A percentile compares a stretch with the other conserved stretches of the same genome.
phyloP scores from a whole-genome alignment of 2,329 filamentous ascomycete genomes.

The Trichothecium sympodiale region DNA sequence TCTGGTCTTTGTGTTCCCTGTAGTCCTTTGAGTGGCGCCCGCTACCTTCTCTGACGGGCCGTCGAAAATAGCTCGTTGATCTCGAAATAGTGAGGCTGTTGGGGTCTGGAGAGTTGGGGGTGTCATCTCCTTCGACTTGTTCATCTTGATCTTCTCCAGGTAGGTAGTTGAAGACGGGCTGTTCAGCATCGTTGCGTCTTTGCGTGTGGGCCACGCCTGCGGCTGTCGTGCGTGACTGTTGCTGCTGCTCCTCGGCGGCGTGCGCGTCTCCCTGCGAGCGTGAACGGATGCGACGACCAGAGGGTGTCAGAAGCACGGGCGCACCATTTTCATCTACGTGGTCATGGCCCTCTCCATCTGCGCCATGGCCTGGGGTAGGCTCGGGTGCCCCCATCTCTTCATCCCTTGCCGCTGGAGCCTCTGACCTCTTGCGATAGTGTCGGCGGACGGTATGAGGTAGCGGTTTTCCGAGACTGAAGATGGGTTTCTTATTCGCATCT shows the following conservation, averaged over 20 bases:
- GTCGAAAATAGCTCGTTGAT: too few relatives aligned
- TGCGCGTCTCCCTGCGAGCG: background rate
- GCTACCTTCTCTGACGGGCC: too few relatives aligned
- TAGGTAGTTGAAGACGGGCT: slow-evolving; percentile 5
- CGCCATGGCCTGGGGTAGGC: background rate
- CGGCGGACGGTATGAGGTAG: slow-evolving; percentile 2
- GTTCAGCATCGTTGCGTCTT: slow-evolving; percentile 4
- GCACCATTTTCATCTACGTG: background rate
- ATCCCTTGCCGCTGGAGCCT: background rate
- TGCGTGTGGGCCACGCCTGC: slow-evolving; percentile 3
- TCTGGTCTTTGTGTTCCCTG: background rate
- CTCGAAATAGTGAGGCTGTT: too few relatives aligned
- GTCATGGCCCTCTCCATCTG: background rate
- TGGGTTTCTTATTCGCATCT: background rate
- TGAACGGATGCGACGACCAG: too few relatives aligned
- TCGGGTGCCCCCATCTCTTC: background rate
- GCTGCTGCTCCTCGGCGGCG: background rate
- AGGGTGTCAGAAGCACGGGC: background rate
- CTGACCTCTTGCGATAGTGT: background rate
- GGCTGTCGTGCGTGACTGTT: background rate
- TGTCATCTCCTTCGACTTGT: too few relatives aligned
- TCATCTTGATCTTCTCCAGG: background rate
- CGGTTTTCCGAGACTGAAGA: slow-evolving; percentile 4
- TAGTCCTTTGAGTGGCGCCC: background rate
- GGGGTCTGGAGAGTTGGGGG: too few relatives aligned